These are phyloP conservation scores for Tetratostichococcus sp. DNA, from an alignment of 139 green algal genomes.

Conservation along the genomic window DNA sequence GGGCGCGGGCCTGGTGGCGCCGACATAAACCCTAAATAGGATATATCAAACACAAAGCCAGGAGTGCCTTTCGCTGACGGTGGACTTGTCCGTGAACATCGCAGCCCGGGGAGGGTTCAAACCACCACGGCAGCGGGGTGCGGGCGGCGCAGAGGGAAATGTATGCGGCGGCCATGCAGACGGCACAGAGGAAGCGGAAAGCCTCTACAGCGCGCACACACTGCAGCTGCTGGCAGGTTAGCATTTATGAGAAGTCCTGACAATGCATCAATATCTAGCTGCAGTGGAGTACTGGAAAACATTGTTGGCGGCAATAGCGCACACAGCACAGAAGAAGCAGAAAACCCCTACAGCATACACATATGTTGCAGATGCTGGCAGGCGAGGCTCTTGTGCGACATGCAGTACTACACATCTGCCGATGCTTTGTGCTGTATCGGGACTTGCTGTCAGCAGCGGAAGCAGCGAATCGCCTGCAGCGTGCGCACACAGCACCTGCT, in stretches of 20 bases:
- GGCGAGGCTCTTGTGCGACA: too few species aligned
- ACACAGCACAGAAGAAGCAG: slow-evolving; percentile 27
- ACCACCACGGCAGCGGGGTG: slow-evolving; percentile 60
- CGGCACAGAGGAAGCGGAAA: slow-evolving; percentile 26
- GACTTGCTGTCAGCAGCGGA: too few species aligned
- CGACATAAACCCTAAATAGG: too few species aligned
- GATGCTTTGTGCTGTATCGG: too few species aligned
- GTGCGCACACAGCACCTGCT: too few species aligned
- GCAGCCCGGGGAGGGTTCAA: slow-evolving; percentile 47
- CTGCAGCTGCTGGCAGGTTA: slow-evolving; percentile 61
- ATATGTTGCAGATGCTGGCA: slow-evolving; percentile 61
- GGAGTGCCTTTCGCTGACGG: too few species aligned
- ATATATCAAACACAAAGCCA: too few species aligned
- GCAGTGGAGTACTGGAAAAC: too few species aligned
- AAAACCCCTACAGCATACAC: slow-evolving; percentile 33
- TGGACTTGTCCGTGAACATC: background rate
- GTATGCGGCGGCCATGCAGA: background rate
- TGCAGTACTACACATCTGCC: too few species aligned
- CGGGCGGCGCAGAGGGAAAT: slow-evolving; percentile 22
- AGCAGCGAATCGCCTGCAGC: too few species aligned
- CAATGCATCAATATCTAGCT: too few species aligned
- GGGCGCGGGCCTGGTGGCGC: too few species aligned
- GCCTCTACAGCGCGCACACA: slow-evolving; percentile 40
- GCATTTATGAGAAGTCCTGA: background rate
- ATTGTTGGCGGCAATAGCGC: background rate